Percentiles rank a stretch among this genome's conserved stretches.
These are phyloP conservation scores for Marchantia polymorpha DNA, from an alignment of 225 moss, liverwort and hornwort genomes.

Conservation along the genomic window DNA sequence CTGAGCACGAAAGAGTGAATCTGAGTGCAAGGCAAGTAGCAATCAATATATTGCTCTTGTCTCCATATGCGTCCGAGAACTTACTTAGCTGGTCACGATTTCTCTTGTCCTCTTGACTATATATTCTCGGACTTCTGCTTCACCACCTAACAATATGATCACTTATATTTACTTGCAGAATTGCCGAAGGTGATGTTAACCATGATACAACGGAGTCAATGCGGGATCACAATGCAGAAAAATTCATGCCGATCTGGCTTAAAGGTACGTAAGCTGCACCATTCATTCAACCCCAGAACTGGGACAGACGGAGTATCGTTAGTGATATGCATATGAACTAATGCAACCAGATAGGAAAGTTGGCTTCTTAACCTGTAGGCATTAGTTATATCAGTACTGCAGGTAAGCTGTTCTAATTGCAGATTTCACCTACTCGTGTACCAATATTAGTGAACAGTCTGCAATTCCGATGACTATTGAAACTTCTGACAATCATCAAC, in stretches of 20 bases:
- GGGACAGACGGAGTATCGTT: neutral
- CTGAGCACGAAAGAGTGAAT: neutral
- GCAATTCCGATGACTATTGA: neutral
- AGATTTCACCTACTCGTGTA: neutral
- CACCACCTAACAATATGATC: neutral
- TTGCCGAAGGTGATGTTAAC: neutral
- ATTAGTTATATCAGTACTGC: neutral
- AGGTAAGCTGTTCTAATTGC: neutral
- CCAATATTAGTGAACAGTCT: neutral
- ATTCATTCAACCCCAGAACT: neutral
- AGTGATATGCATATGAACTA: neutral
- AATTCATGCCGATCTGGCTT: constrained; percentile 36
- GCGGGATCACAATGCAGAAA: too few relatives aligned
- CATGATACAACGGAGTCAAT: neutral
- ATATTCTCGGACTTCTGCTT: neutral
- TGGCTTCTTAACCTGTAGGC: neutral
- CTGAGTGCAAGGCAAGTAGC: constrained; percentile 2
- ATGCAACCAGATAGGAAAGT: neutral
- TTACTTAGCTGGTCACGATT: neutral
- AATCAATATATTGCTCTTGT: neutral
- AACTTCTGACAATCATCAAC: neutral
- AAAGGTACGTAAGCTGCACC: constrained; percentile 27
- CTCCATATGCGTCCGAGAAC: too few relatives aligned
- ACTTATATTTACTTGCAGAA: constrained; percentile 17
- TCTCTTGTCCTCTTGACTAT: neutral